Conservation (phyloP, 1,139 yeast genomes). For the Hansenula lynferdii region DNA sequence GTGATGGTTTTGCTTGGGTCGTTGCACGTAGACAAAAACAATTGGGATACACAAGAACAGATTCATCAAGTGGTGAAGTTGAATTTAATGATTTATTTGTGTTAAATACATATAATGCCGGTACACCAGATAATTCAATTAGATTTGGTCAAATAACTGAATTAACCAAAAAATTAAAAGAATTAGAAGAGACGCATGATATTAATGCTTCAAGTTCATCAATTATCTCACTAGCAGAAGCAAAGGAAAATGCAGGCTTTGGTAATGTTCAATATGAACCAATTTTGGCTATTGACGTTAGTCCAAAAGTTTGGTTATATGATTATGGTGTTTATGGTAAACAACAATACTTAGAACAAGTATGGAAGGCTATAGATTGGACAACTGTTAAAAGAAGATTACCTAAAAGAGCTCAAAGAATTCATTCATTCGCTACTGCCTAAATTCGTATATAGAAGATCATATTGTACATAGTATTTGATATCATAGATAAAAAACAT, state of each 20-base stretch:
- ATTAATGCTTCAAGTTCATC: slow-evolving; percentile 4
- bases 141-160: slow-evolving; percentile 26
- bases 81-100: slow-evolving; percentile 46
- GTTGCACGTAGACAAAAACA: slow-evolving; percentile 45
- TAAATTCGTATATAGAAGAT: no score
- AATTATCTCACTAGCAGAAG: slow-evolving; percentile 26
- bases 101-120: slow-evolving; percentile 75
- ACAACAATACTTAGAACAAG: slow-evolving; percentile 56
- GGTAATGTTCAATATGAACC: slow-evolving; percentile 44
- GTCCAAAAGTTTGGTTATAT: slow-evolving; percentile 60
- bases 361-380: slow-evolving; percentile 76
- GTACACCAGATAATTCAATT: slow-evolving; percentile 46
- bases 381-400: slow-evolving; percentile 52
- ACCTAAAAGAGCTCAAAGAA: slow-evolving; percentile 27
- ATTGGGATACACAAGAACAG: no score
- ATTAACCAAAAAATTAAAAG: slow-evolving; percentile 11
- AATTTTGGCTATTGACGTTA: slow-evolving; percentile 62
- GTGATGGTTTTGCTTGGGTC: slow-evolving; percentile 75
- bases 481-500: no score
- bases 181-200: background rate
- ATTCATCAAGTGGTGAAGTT: slow-evolving; percentile 21
- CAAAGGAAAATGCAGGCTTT: slow-evolving; percentile 18
- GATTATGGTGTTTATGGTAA: slow-evolving; percentile 81
- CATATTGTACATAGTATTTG: no score
- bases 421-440: no score